Percentiles rank a stretch among this genome's conserved stretches.
Conservation (phyloP, 495 filamentous ascomycete species). For the Aspergillus hancockii region DNA sequence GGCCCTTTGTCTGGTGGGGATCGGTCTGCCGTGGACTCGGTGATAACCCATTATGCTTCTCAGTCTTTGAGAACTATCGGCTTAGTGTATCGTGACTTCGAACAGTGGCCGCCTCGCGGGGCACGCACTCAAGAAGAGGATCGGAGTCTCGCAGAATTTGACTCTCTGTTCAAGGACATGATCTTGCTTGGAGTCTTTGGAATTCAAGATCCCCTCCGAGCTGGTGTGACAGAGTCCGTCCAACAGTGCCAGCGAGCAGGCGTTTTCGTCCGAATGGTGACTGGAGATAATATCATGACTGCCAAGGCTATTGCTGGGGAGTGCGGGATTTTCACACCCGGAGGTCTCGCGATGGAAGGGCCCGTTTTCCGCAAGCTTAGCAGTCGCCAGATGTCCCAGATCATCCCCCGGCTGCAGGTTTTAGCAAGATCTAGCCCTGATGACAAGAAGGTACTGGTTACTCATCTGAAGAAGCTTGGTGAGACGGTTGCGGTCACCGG, state of each 20-base stretch:
- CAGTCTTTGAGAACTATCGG: conserved; percentile 86
- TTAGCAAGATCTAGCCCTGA: conserved; percentile 83
- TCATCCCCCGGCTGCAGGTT: conserved; percentile 77
- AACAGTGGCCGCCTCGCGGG: conserved; percentile 79
- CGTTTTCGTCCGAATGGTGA: conserved; percentile 88
- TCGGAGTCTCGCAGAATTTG: conserved; percentile 70
- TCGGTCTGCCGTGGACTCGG: conserved; percentile 56
- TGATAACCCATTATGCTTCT: conserved; percentile 76
- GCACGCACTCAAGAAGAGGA: conserved; percentile 68
- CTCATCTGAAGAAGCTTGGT: conserved; percentile 75
- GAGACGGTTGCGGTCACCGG: conserved; percentile 94
- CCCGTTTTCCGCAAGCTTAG: conserved; percentile 75
- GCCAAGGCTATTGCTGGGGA: conserved; percentile 84
- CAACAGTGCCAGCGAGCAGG: conserved; percentile 71
- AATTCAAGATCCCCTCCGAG: conserved; percentile 84
- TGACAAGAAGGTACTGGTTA: conserved; percentile 81
- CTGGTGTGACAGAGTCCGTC: conserved; percentile 78
- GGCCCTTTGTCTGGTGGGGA: conserved; percentile 58
- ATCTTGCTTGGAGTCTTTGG: conserved; percentile 76
- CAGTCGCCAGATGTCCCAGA: conserved; percentile 62
- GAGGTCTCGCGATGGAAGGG: conserved; percentile 81
- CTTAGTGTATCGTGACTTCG: conserved; percentile 83
- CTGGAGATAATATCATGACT: conserved; percentile 82
- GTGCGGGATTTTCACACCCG: conserved; percentile 76
- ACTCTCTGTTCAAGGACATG: conserved; percentile 79